These are phyloP conservation scores for Boletus barrowsii DNA, from an alignment of 768 basidiomycete species.

Conservation along the genomic window DNA sequence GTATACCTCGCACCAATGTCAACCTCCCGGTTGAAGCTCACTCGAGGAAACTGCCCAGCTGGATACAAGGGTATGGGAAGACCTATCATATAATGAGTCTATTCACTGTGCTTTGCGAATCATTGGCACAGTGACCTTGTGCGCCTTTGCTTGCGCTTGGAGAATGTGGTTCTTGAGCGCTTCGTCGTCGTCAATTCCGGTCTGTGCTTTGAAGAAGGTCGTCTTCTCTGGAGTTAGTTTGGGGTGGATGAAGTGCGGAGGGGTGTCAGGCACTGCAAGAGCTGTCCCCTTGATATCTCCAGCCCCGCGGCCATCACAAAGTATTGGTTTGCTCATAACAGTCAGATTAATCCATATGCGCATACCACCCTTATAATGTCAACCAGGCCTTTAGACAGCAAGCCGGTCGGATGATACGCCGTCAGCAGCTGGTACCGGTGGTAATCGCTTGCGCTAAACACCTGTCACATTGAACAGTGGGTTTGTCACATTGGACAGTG, in stretches of 20 bases:
- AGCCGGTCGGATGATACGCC: not conserved
- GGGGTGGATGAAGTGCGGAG: not conserved
- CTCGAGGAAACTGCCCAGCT: slow-evolving; percentile 21
- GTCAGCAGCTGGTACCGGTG: not conserved
- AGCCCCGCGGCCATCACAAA: not conserved
- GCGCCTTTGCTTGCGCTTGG: slow-evolving; percentile 25
- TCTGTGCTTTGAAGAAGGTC: slow-evolving; percentile 27
- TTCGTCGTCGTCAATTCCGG: slow-evolving; percentile 27
- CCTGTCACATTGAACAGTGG: too few species aligned
- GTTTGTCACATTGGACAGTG: too few species aligned
- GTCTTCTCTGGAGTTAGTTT: slow-evolving; percentile 5
- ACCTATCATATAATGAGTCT: slow-evolving; percentile 8
- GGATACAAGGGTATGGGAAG: slow-evolving; percentile 29
- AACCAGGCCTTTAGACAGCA: not conserved
- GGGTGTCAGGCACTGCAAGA: not conserved
- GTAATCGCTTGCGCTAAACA: too few species aligned
- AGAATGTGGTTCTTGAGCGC: slow-evolving; percentile 30
- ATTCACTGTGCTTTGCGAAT: not conserved
- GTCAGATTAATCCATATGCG: too few species aligned
- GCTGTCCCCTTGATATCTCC: not conserved
- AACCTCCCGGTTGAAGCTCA: not conserved
- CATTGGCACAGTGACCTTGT: not conserved
- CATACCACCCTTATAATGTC: too few species aligned
- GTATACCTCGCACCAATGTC: not conserved
- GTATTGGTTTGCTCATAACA: not conserved